Conservation (phyloP, 2,329 filamentous ascomycete genomes). For the Byssoonygena ceratinophila region DNA sequence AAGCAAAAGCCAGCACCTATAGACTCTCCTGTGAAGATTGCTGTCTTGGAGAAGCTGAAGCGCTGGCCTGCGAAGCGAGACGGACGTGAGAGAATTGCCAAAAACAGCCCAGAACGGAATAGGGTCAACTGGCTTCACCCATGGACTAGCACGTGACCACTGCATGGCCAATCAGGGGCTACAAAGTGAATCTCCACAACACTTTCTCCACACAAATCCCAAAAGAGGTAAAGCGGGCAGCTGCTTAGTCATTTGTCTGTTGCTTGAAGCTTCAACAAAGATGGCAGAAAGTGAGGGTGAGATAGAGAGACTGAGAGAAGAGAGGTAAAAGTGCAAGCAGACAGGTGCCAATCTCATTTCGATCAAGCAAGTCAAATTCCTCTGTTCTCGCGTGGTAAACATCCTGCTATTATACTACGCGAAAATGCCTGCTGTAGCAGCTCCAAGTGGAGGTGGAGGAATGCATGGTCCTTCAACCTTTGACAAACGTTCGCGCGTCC, state of each 20-base stretch:
- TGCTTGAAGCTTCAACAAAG: background rate
- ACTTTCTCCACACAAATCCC: background rate
- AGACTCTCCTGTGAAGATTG: background rate
- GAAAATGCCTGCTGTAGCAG: constrained; percentile 50
- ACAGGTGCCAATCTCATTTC: too few species aligned
- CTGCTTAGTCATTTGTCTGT: background rate
- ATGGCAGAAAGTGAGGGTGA: background rate
- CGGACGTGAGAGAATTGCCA: constrained; percentile 2
- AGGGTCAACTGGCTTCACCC: background rate
- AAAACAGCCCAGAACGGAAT: constrained; percentile 6
- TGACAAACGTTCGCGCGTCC: constrained; percentile 53
- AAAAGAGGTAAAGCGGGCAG: background rate
- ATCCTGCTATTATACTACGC: constrained; percentile 10
- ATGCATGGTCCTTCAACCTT: constrained; percentile 54
- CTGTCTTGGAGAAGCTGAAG: background rate
- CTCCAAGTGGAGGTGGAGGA: constrained; percentile 37
- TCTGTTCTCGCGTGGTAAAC: background rate
- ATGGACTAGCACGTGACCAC: background rate
- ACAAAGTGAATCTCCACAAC: background rate
- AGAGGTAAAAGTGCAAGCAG: too few species aligned
- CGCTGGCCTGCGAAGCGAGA: constrained; percentile 4
- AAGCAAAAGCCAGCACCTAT: background rate
- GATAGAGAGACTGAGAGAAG: background rate
- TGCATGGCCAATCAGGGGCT: background rate
- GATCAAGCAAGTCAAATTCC: background rate